Conservation (phyloP, 1,139 yeast genomes). For the Suhomyces maxii region DNA sequence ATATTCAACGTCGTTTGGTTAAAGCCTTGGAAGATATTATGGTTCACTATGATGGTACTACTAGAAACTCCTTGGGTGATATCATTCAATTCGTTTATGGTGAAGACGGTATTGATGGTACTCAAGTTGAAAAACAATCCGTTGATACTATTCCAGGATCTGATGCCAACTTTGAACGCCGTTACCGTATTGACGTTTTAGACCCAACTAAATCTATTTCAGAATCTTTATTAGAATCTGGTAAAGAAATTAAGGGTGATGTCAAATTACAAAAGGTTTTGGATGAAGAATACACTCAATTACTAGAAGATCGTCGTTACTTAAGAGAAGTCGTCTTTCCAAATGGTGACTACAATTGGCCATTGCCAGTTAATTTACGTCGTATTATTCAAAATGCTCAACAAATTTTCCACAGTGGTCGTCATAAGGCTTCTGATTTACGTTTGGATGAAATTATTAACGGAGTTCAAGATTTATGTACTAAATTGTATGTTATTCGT, state of each 20-base stretch:
- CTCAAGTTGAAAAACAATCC: slow-evolving; percentile 97
- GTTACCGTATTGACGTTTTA: slow-evolving; percentile 86
- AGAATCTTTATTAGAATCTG: slow-evolving; percentile 79
- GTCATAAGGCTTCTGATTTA: slow-evolving; percentile 86
- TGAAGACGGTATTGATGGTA: slow-evolving; percentile 98
- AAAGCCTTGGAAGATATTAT: slow-evolving; percentile 98
- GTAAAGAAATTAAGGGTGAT: slow-evolving; percentile 89
- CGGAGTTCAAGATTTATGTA: slow-evolving; percentile 71
- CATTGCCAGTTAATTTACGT: slow-evolving; percentile 93
- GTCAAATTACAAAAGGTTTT: slow-evolving; percentile 74
- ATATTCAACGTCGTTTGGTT: slow-evolving; percentile 97
- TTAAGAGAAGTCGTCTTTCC: slow-evolving; percentile 80
- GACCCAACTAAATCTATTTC: slow-evolving; percentile 63
- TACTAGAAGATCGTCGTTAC: slow-evolving; percentile 72
- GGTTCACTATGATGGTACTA: slow-evolving; percentile 99
- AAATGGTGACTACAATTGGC: slow-evolving; percentile 96
- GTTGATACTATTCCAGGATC: slow-evolving; percentile 96
- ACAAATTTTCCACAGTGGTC: slow-evolving; percentile 93
- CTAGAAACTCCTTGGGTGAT: slow-evolving; percentile 96
- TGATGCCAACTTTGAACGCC: slow-evolving; percentile 74
- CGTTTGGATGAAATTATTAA: slow-evolving; percentile 76
- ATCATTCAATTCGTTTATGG: slow-evolving; percentile 95
- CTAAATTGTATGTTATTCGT: slow-evolving; percentile 72
- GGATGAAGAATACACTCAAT: slow-evolving; percentile 82
- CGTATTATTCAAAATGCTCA: slow-evolving; percentile 97